A percentile compares a stretch with the other conserved stretches of the same genome.
Conservation (phyloP, 2,329 filamentous ascomycete genomes). For the Sclerotinia subarctica region DNA sequence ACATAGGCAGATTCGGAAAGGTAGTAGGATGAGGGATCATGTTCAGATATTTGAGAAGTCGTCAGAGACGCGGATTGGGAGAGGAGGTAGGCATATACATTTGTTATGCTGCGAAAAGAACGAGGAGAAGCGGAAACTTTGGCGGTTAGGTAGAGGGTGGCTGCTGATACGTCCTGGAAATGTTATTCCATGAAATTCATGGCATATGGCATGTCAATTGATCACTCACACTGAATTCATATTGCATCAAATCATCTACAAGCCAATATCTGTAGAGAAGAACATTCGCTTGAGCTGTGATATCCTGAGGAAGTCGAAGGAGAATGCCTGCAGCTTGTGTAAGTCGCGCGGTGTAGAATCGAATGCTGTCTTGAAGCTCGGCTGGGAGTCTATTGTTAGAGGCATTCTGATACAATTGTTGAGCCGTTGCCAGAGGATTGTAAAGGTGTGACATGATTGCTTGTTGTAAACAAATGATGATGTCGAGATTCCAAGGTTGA, state of each 20-base stretch:
- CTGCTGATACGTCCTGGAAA: constrained; percentile 73
- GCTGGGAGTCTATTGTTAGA: constrained; percentile 57
- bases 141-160: constrained; percentile 73
- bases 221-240: constrained; percentile 48
- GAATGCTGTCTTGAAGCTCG: constrained; percentile 69
- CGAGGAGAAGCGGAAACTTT: constrained; percentile 78
- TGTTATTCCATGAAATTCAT: not conserved
- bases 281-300: constrained; percentile 81
- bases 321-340: constrained; percentile 78
- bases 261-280: constrained; percentile 80
- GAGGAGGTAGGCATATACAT: constrained; percentile 79
- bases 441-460: constrained; percentile 57
- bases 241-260: constrained; percentile 49
- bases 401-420: constrained; percentile 60
- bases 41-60: constrained; percentile 7
- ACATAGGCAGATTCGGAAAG: constrained; percentile 72
- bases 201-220: too few species aligned
- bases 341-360: constrained; percentile 67
- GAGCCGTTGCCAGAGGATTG: constrained; percentile 70
- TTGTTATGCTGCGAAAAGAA: constrained; percentile 75
- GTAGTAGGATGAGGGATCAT: constrained; percentile 57
- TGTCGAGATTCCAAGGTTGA: not conserved
- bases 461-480: constrained; percentile 6
- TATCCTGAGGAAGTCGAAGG: constrained; percentile 78
- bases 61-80: constrained; percentile 51